Evolutionary conservation across 306 rosid genomes (phyloP).

Genomic region (Potentilla sterilis): DNA sequence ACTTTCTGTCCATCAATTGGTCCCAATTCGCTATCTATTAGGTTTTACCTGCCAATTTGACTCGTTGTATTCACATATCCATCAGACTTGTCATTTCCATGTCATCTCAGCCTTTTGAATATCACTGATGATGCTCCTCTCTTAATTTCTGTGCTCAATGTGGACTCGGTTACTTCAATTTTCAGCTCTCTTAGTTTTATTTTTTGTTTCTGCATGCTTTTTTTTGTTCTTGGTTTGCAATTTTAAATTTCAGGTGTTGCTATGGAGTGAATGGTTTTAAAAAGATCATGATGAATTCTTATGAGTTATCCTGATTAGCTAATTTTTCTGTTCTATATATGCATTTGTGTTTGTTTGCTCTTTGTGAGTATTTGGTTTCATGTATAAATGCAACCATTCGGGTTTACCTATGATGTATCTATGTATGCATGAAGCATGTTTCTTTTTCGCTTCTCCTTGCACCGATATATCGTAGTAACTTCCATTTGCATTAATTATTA

Average conservation of each 20-base stretch:
- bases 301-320: background rate
- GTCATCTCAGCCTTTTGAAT: background rate
- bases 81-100: background rate
- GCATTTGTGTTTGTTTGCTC: background rate
- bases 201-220: background rate
- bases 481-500: background rate
- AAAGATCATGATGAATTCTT: conserved; percentile 1
- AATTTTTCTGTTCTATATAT: background rate
- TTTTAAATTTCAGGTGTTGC: background rate
- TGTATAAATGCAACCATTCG: background rate
- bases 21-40: background rate
- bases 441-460: background rate
- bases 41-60: too few relatives aligned
- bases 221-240: background rate
- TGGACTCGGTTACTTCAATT: background rate
- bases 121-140: background rate
- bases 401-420: background rate
- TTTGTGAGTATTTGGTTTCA: background rate
- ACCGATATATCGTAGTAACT: background rate
- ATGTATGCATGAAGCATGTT: background rate
- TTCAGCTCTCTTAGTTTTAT: background rate
- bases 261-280: background rate
- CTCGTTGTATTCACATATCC: background rate
- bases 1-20: conserved; percentile 4
- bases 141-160: background rate